phyloP scores from a whole-genome alignment of 176 grass and related monocot species.

The Carex scoparia region DNA sequence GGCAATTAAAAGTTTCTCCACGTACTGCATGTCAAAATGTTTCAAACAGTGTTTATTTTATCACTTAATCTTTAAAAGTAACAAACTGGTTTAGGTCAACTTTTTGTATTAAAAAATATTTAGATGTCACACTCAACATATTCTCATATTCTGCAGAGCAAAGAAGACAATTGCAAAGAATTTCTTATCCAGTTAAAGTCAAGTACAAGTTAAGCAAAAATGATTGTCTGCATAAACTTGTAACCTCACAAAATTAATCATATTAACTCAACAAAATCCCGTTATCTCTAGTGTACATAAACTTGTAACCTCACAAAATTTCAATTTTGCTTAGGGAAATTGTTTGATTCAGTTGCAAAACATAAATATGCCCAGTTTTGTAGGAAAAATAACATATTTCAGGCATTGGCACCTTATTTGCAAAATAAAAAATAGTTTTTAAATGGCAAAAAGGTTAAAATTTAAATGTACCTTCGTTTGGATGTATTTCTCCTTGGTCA shows the following conservation, averaged over 20 bases:
- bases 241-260: background rate
- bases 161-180: background rate
- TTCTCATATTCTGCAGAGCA: background rate
- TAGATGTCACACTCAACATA: background rate
- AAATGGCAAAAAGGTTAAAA: background rate
- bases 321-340: background rate
- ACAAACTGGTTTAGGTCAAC: background rate
- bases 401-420: background rate
- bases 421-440: conserved; percentile 21
- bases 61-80: background rate
- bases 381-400: background rate
- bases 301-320: background rate
- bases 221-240: background rate
- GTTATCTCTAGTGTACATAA: background rate
- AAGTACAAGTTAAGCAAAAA: background rate
- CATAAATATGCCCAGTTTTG: background rate
- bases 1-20: conserved; percentile 73
- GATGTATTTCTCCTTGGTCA: conserved; percentile 94
- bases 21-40: conserved; percentile 57
- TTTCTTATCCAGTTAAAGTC: background rate
- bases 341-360: background rate
- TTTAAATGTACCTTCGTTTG: conserved; percentile 73
- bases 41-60: background rate
- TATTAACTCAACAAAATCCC: background rate
- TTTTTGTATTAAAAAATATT: background rate